Conservation (phyloP, 176 grass and related monocot species). For the Rhynchospora breviuscula region DNA sequence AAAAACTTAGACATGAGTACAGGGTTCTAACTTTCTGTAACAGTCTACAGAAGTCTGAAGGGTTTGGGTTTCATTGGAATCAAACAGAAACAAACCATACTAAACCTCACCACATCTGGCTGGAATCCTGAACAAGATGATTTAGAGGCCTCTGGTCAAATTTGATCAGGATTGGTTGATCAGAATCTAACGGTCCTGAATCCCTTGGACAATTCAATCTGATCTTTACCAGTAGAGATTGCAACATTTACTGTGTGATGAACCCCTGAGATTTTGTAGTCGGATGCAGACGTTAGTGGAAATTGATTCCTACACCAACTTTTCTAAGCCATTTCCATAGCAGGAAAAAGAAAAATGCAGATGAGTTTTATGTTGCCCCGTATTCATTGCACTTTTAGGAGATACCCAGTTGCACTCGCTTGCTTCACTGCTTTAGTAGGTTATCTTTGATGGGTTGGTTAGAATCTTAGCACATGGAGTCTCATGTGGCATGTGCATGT, state of each 20-base stretch:
- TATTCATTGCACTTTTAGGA: not conserved
- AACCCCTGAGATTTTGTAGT: too few relatives aligned
- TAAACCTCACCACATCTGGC: too few relatives aligned
- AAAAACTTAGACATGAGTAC: too few relatives aligned
- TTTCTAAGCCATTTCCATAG: not conserved
- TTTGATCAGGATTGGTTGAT: not conserved
- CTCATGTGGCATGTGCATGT: conserved; percentile 10
- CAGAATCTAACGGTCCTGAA: not conserved
- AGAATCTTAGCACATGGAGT: conserved; percentile 9
- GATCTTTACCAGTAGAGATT: not conserved
- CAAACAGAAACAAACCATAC: too few relatives aligned
- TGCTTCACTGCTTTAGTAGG: not conserved
- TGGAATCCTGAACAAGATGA: too few relatives aligned
- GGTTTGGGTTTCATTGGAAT: too few relatives aligned
- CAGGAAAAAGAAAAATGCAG: not conserved
- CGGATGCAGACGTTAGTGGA: too few relatives aligned
- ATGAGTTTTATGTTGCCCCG: not conserved
- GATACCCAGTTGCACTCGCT: not conserved
- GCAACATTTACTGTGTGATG: too few relatives aligned
- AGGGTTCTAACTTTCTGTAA: too few relatives aligned
- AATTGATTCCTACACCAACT: not conserved
- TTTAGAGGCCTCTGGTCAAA: not conserved
- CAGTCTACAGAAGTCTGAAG: too few relatives aligned
- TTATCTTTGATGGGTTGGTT: not conserved
- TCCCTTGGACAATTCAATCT: not conserved